Evolutionary conservation across 345 rosid genomes (phyloP).

Genomic region (Gossypium stocksii): DNA sequence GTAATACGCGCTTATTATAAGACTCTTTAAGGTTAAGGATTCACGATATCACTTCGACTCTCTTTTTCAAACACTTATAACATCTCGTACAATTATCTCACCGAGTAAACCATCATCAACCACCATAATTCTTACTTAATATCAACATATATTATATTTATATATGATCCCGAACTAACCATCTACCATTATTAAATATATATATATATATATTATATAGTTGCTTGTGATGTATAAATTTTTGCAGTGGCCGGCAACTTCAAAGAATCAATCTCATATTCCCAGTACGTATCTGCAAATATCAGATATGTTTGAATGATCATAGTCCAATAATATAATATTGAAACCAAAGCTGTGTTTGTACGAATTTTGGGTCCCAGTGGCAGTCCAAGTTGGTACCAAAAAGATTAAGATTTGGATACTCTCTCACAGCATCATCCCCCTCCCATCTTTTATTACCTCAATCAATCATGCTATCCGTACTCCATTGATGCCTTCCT

Average conservation of each 20-base stretch:
- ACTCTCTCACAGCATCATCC: neutral
- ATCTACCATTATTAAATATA: too few relatives aligned
- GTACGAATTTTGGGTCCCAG: neutral
- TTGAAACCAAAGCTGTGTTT: neutral
- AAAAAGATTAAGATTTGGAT: neutral
- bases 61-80: too few relatives aligned
- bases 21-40: too few relatives aligned
- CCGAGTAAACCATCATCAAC: too few relatives aligned
- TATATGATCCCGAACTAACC: too few relatives aligned
- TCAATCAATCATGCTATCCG: neutral
- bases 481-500: neutral
- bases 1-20: too few relatives aligned
- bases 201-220: neutral
- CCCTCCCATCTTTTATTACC: neutral
- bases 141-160: too few relatives aligned
- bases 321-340: neutral
- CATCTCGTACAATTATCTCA: too few relatives aligned
- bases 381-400: neutral
- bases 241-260: neutral
- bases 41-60: too few relatives aligned
- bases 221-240: neutral
- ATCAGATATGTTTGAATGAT: conserved; percentile 4
- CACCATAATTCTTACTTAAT: too few relatives aligned
- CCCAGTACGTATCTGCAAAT: neutral
- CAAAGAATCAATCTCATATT: neutral